Evolutionary conservation across 1,284 basidiomycete genomes (phyloP).

Genomic region (Garcileccinum viscosum): DNA sequence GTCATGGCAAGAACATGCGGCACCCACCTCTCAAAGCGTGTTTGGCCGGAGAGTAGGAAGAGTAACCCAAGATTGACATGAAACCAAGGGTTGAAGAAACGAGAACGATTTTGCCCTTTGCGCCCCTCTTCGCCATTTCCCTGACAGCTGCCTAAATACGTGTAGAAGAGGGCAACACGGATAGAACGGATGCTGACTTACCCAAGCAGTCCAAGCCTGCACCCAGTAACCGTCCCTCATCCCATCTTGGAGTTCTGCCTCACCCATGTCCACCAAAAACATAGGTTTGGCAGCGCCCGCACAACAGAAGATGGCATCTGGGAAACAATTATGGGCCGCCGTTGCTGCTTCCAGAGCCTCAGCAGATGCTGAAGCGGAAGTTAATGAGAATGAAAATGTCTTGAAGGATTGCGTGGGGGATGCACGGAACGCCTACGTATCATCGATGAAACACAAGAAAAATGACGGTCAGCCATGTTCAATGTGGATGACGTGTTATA

Average conservation of each 20-base stretch:
- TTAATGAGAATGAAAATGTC: conserved; percentile 61
- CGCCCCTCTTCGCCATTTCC: conserved; percentile 68
- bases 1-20: not conserved
- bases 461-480: not conserved
- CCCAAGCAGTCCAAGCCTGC: conserved; percentile 81
- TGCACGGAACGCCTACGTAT: conserved; percentile 41
- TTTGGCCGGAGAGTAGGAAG: conserved; percentile 88
- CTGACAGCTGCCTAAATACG: conserved; percentile 66
- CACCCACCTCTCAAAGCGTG: conserved; percentile 83
- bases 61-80: conserved; percentile 85
- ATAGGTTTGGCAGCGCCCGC: conserved; percentile 68
- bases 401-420: conserved; percentile 54
- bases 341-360: conserved; percentile 59
- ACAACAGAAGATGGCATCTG: conserved; percentile 74
- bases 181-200: conserved; percentile 34
- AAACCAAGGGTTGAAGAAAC: conserved; percentile 84
- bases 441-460: not conserved
- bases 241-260: conserved; percentile 57
- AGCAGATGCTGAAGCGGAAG: conserved; percentile 47
- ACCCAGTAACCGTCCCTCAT: conserved; percentile 73
- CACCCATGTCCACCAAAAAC: conserved; percentile 65
- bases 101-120: conserved; percentile 78
- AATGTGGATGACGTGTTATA: not conserved
- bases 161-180: not conserved
- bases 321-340: conserved; percentile 51